phyloP scores from a whole-genome alignment of 2,329 filamentous ascomycete species.

The Exophiala alcalophila region DNA sequence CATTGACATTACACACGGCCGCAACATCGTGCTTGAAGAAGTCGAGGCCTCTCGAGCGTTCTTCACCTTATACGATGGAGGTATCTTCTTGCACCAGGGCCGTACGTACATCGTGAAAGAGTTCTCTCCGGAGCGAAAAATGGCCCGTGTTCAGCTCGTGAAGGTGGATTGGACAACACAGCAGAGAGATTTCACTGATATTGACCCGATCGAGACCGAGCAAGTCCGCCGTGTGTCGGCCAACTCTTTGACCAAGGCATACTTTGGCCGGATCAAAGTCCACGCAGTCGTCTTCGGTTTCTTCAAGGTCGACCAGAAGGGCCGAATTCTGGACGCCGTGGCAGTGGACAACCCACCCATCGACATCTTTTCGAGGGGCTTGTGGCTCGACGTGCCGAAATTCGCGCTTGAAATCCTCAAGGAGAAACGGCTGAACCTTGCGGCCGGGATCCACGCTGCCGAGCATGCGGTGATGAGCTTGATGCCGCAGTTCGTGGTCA shows the following conservation, averaged over 20 bases:
- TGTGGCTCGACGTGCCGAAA: constrained; percentile 92
- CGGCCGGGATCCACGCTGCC: constrained; percentile 88
- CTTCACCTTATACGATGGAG: constrained; percentile 94
- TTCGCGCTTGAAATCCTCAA: constrained; percentile 74
- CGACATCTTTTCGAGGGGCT: constrained; percentile 76
- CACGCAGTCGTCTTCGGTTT: constrained; percentile 89
- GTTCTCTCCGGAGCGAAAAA: constrained; percentile 72
- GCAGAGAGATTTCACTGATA: constrained; percentile 89
- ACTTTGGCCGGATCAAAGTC: constrained; percentile 82
- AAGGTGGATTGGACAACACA: constrained; percentile 93
- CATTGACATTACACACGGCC: constrained; percentile 74
- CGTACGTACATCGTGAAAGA: constrained; percentile 87
- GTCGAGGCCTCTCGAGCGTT: constrained; percentile 93
- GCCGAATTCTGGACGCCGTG: constrained; percentile 84
- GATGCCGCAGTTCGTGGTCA: constrained; percentile 87
- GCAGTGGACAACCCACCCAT: constrained; percentile 92
- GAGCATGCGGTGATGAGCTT: constrained; percentile 86
- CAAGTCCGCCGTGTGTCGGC: constrained; percentile 69
- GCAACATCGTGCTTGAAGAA: constrained; percentile 86
- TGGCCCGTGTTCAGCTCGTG: constrained; percentile 84
- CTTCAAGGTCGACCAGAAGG: constrained; percentile 89
- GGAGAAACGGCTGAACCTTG: constrained; percentile 70
- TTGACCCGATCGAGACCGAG: constrained; percentile 90
- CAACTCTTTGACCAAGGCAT: constrained; percentile 65
- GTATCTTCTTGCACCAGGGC: constrained; percentile 96